phyloP scores from a whole-genome alignment of 441 rosid genomes.

The Adansonia grandidieri region DNA sequence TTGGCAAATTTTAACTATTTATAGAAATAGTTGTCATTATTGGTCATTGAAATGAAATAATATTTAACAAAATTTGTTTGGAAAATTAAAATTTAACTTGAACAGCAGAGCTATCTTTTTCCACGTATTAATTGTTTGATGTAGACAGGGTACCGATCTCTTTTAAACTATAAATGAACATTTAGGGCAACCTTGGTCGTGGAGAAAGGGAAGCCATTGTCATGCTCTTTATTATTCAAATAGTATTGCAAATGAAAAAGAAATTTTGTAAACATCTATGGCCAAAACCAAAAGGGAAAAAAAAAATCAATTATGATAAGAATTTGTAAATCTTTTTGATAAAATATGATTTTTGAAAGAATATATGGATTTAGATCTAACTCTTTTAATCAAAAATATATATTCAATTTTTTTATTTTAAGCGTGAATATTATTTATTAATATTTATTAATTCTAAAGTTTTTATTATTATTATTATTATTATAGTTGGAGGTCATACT shows the following conservation, averaged over 20 bases:
- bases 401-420: not conserved
- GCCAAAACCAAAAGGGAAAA: not conserved
- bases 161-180: slow-evolving; percentile 7
- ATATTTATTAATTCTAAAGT: not conserved
- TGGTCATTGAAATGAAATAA: slow-evolving; percentile 1
- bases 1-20: not conserved
- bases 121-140: slow-evolving; percentile 15
- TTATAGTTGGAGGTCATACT: not conserved
- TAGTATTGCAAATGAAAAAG: not conserved
- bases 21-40: not conserved
- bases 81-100: not conserved
- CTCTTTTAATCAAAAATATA: not conserved
- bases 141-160: not conserved
- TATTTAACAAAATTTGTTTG: not conserved
- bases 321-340: not conserved
- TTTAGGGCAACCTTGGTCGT: not conserved
- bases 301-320: not conserved
- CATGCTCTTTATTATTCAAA: not conserved
- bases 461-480: not conserved
- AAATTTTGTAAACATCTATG: not conserved
- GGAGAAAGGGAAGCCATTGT: not conserved
- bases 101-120: not conserved
- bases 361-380: not conserved
- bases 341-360: not conserved
- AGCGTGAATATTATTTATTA: not conserved